Base-by-base conservation (phyloP, 257 asterid genomes). In the Ajuga chamaepitys region DNA sequence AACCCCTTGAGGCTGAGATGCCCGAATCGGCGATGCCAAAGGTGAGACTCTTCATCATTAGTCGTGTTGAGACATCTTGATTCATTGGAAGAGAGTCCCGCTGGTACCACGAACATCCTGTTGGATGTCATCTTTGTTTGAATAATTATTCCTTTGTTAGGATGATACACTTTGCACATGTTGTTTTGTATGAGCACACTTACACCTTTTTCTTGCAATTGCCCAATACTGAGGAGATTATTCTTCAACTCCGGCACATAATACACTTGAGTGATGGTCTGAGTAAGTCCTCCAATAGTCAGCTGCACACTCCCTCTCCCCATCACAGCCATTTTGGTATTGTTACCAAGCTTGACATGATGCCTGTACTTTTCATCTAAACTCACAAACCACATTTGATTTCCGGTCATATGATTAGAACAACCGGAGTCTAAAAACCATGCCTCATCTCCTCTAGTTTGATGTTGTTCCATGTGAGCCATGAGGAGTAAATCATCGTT, bases 391-490 rank as follows among this genome's bases (percentile, higher is more conserved):
- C 2, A 17, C 0, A 1, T 1, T 4, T 48, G 56, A 5, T 63
- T 48, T 21, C 74, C 26, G 46, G 13, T 0, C 66, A 65, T 51
- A 10, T 70, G 70, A 40, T 70, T 70, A 25, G 62, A 32, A 16
- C 64, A 76, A 0, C 73, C 45, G 0, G 58, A 62, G 9, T 72
- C 81, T 8, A 77, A 37, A 53, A 62, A 72, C 68, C 64, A 71
- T 1, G 44, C 5, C 1, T 45, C 51, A 40, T 42, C 30, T 9
- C 24, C 8, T 0, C 8, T 62, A 6, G 17, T 3, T 1, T 52
- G 26, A 13, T 67, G 14, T 1, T 4, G 10, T 7, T 44, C 59
- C 16, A 30, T 12, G 4, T 44, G n/a, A 0, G 45, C 65, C 65
- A 74, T 66, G 3, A 74, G 10, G 1, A 70, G 16, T 51, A 60